phyloP scores from a whole-genome alignment of 2,329 filamentous ascomycete genomes.

The Diaporthe caulivora region DNA sequence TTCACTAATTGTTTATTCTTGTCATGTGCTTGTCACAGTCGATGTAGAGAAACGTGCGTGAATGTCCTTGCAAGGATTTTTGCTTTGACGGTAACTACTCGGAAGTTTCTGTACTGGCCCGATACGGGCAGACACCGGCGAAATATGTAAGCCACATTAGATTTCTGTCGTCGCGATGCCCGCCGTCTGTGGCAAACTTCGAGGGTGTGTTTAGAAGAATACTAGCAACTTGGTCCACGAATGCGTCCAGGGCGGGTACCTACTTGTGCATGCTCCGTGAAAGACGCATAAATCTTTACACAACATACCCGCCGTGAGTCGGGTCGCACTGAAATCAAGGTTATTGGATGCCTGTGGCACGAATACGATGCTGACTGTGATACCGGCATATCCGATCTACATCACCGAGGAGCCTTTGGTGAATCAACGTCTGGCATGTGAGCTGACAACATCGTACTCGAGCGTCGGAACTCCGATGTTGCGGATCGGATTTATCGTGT shows the following conservation, averaged over 20 bases:
- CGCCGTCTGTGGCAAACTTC: background rate
- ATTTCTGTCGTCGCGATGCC: too few species aligned
- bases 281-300: background rate
- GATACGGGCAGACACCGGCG: background rate
- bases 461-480: background rate
- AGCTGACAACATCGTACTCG: background rate
- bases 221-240: background rate
- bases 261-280: too few species aligned
- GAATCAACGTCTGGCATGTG: background rate
- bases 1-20: too few species aligned
- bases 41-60: background rate
- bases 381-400: background rate
- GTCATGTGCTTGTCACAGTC: background rate
- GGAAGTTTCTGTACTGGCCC: background rate
- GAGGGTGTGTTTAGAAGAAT: background rate
- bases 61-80: background rate
- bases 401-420: background rate
- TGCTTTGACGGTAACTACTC: background rate
- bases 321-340: background rate
- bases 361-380: background rate
- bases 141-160: background rate
- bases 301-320: background rate
- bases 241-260: background rate
- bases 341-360: background rate
- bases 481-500: slow-evolving; percentile 5